Evolutionary conservation across 2,329 filamentous ascomycete species (phyloP).

Genomic region (Pestalotiopsis sp.): DNA sequence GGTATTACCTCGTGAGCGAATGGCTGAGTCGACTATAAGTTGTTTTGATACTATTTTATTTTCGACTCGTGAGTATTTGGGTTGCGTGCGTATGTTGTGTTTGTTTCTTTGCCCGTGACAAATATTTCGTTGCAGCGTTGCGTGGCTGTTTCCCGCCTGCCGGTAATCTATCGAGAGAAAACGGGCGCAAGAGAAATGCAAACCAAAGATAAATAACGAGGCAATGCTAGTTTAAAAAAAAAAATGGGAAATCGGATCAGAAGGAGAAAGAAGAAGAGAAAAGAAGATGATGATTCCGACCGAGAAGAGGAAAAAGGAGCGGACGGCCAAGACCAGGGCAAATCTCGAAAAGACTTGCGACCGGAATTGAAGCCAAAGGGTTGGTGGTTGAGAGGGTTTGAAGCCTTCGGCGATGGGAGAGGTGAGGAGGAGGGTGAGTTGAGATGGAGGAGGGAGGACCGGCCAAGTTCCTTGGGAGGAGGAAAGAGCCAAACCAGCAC

Average conservation of each 20-base stretch:
- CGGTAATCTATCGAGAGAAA: conserved; percentile 26
- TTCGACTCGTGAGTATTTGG: not conserved
- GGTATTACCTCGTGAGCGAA: conserved; percentile 9
- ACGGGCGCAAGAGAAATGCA: conserved; percentile 22
- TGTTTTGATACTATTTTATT: not conserved
- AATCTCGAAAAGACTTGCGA: conserved; percentile 48
- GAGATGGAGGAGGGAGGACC: conserved; percentile 13
- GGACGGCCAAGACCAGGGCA: conserved; percentile 63
- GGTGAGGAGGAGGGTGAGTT: not conserved
- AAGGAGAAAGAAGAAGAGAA: conserved; percentile 15
- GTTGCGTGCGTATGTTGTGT: not conserved
- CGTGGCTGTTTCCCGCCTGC: conserved; percentile 10
- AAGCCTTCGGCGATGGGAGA: conserved; percentile 22
- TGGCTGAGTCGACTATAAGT: not conserved
- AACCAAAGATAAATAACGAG: conserved; percentile 19
- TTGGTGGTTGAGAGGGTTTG: conserved; percentile 16
- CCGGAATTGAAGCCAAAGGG: conserved; percentile 57
- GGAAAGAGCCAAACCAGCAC: conserved; percentile 3
- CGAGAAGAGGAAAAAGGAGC: conserved; percentile 45
- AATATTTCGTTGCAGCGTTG: not conserved
- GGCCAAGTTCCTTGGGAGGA: conserved; percentile 17
- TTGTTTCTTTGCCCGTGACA: not conserved
- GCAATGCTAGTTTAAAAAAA: not conserved
- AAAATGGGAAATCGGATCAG: not conserved
- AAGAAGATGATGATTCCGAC: conserved; percentile 13